phyloP scores from a whole-genome alignment of 768 basidiomycete species.

The Lepiota venenata region DNA sequence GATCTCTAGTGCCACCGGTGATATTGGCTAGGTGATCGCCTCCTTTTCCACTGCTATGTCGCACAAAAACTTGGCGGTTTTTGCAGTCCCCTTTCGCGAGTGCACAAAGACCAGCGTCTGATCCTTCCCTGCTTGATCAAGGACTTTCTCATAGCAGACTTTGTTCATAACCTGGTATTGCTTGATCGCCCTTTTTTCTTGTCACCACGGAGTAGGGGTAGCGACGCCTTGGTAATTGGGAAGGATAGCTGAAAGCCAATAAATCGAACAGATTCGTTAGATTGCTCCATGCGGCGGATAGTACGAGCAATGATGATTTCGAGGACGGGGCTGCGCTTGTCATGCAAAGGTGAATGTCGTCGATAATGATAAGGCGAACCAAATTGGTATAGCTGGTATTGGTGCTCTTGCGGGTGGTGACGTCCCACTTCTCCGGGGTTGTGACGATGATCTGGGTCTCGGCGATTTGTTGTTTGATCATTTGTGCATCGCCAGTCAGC shows the following conservation, averaged over 20 bases:
- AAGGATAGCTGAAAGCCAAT: slow-evolving; percentile 97
- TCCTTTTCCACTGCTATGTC: slow-evolving; percentile 97
- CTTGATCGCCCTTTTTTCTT: slow-evolving; percentile 94
- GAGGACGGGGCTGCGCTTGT: slow-evolving; percentile 95
- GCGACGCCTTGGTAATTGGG: slow-evolving; percentile 99
- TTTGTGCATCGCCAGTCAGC: slow-evolving; percentile 94
- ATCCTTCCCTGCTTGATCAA: slow-evolving; percentile 85
- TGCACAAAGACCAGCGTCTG: slow-evolving; percentile 91
- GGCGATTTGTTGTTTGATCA: slow-evolving; percentile 96
- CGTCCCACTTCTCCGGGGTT: slow-evolving; percentile 99
- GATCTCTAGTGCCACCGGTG: too few species aligned
- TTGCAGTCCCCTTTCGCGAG: slow-evolving; percentile 99
- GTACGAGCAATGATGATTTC: slow-evolving; percentile 90
- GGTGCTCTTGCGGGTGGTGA: slow-evolving; percentile 96
- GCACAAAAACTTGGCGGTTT: slow-evolving; percentile 90
- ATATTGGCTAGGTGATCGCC: too few species aligned
- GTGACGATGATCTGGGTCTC: slow-evolving; percentile 99
- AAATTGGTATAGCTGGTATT: slow-evolving; percentile 97
- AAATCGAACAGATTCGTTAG: slow-evolving; percentile 86
- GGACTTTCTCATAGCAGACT: slow-evolving; percentile 97
- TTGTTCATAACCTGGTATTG: slow-evolving; percentile 98
- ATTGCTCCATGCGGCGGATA: slow-evolving; percentile 93
- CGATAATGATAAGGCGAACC: slow-evolving; percentile 93
- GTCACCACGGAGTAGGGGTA: slow-evolving; percentile 93
- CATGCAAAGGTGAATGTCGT: slow-evolving; percentile 97